Evolutionary conservation across 306 rosid species (phyloP), one percentile per base, ranked within the genome.

Genomic region (Cicer pinnatifidum): DNA sequence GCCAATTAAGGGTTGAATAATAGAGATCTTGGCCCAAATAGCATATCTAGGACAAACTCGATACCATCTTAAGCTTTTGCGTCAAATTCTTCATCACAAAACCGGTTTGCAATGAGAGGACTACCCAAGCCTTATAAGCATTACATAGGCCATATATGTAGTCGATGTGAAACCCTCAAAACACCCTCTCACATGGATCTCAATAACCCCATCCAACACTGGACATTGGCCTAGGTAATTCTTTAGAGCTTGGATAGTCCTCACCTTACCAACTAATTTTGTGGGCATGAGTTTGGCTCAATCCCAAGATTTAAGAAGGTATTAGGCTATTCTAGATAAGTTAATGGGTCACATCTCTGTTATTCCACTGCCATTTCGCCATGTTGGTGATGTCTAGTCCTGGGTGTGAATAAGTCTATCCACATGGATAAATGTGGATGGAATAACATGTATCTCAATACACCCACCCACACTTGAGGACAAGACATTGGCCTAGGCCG

Each of bases 231-330:
- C 19, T 7, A 51, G 10, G 11, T 2, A 51, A 20, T 51, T 51
- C 57, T 51, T 51, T 51, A 51, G 10, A 4, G 10, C 28, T 51
- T 51, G 61, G 12, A 4, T 33, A 19, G 35, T 19, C n/a, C 61
- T 15, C 33, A 19, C 12, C 37, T 54, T 19, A 5, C 61, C 19
- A 54, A 12, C 61, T 17, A 54, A 54, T 17, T 20, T 19, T 19
- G n/a, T 54, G 35, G 61, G 61, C 12, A 19, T 54, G 61, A 54
- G 61, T 54, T 54, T 17, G 37, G 35, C 61, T 20, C 61, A 54
- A 54, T 4, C 37, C 61, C 61, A 54, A 9, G 9, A 54, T 35
- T 35, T 54, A 54, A 8, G 35, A 9, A 8, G 57, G 10, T 6
- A 13, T 51, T 9, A 15, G 5, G 57, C 9, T 51, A 51, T 51